Base-by-base conservation (phyloP, 192 early-diverging fungal species). In the Linnemannia hyalina region DNA sequence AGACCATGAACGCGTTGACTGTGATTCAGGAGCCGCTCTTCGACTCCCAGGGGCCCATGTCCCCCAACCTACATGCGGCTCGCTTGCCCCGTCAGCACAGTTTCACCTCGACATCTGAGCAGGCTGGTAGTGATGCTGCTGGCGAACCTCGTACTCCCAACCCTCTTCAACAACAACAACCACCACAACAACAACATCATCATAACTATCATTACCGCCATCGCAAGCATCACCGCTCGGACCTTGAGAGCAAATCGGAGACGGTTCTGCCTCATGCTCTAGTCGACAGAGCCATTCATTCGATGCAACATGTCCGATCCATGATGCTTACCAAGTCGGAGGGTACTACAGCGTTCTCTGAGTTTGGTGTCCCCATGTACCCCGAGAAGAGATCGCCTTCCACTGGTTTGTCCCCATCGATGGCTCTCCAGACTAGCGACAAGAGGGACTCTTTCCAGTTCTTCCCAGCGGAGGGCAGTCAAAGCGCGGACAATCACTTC, bases 361-460 rank as follows among this genome's bases (percentile, higher is more conserved):
- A 75, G 11, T 72, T 75, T 49, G 74, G 73, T 7, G 38, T 73
- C 11, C 68, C 80, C 41, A 81, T 86, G 75, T 86, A 86, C 26
- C 84, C 84, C 6, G 79, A 81, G 44, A 85, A 80, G 74, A 55
- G 76, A 35, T 9, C 71, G 8, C 35, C 75, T 52, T 77, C 72
- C 4, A 11, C 71, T 9, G 71, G 76, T 13, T 52, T 76, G 10
- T 82, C 82, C 3, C 76, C 71, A 44, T 76, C 83, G 10, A 80
- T 80, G 78, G 78, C 78, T 20, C 26, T 55, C 6, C 44, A 65
- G n/a, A 65, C 60, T 8, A 4, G 42, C 3, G 83, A 85, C 26
- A 74, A 74, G 29, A 74, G 78, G 10, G 83, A 80, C 1, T 68
- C 78, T 10, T 52, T 35, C 35, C 83, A 70, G 5, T 76, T 76